Base-by-base conservation (phyloP, 2,329 filamentous ascomycete genomes). In the Xylariaceae sp. region DNA sequence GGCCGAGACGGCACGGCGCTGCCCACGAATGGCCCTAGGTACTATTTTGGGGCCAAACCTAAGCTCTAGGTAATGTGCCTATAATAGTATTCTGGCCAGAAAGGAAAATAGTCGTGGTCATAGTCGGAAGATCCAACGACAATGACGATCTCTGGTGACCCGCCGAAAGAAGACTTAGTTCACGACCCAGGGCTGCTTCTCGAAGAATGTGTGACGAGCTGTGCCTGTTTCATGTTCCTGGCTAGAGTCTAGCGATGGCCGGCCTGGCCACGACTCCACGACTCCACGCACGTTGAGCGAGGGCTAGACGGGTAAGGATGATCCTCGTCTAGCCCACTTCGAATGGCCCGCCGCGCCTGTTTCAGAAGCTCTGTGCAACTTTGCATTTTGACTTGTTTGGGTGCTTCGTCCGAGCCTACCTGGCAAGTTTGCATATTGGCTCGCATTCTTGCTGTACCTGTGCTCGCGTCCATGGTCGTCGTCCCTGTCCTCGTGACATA, bases 191-290 rank as follows among this genome's bases (percentile, higher is more conserved):
- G n/a, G n/a, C 19, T 35, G 33, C 33, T 35, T 35, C 33, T 35
- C 13, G 33, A 35, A 35, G 33, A 9, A 35, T 4, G 8, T 35
- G 33, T 19, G 33, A 35, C 33, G 33, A 17, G 13, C 17, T 12
- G 33, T 35, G 33, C 33, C 33, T 35, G 33, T 35, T 35, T 35
- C 33, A 35, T 19, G 33, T 35, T 13, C 33, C 33, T 35, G 33
- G 33, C 33, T 19, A 9, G 33, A 18, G 33, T 9, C 15, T 17
- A n/a, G n/a, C n/a, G n/a, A n/a, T n/a, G n/a, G n/a, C n/a, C n/a
- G n/a, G n/a, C n/a, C n/a, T n/a, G n/a, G n/a, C n/a, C n/a, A n/a
- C n/a, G n/a, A n/a, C n/a, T n/a, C n/a, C n/a, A n/a, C n/a, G n/a
- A n/a, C n/a, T n/a, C n/a, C n/a, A n/a, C n/a, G n/a, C n/a, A n/a